These are phyloP conservation scores for Colletotrichum sp. DNA, from an alignment of 2,329 filamentous ascomycete genomes.

Conservation along the genomic window DNA sequence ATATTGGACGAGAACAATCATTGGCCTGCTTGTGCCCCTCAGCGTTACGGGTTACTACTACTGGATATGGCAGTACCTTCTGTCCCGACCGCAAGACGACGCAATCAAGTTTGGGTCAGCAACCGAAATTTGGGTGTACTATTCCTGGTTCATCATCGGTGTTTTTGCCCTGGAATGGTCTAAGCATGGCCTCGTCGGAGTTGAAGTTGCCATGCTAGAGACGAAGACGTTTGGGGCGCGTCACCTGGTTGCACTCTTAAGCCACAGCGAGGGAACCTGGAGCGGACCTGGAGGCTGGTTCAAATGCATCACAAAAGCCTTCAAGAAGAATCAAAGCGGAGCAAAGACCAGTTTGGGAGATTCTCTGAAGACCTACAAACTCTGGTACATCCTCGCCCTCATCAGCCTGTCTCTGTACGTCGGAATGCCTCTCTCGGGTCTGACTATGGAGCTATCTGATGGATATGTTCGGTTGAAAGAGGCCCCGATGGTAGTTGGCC, in stretches of 20 bases:
- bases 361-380: neutral
- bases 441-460: conserved; percentile 18
- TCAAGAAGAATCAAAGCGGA: neutral
- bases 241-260: neutral
- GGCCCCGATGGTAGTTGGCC: conserved; percentile 1
- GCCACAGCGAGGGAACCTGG: conserved; percentile 6
- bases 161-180: conserved; percentile 23
- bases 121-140: conserved; percentile 10
- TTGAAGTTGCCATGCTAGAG: conserved; percentile 20
- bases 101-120: neutral
- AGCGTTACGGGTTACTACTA: neutral
- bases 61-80: neutral
- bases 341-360: fast-evolving
- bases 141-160: conserved; percentile 24
- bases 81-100: neutral
- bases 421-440: conserved; percentile 20
- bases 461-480: conserved; percentile 1
- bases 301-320: neutral
- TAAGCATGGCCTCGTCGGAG: conserved; percentile 16
- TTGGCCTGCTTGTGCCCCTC: neutral
- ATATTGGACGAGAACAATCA: neutral
- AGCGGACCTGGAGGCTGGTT: conserved; percentile 20
- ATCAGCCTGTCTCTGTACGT: conserved; percentile 9
- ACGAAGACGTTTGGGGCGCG: neutral
- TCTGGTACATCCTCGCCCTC: conserved; percentile 17